Base-by-base conservation (phyloP, 139 green algal genomes). In the Pleodorina starrii region DNA sequence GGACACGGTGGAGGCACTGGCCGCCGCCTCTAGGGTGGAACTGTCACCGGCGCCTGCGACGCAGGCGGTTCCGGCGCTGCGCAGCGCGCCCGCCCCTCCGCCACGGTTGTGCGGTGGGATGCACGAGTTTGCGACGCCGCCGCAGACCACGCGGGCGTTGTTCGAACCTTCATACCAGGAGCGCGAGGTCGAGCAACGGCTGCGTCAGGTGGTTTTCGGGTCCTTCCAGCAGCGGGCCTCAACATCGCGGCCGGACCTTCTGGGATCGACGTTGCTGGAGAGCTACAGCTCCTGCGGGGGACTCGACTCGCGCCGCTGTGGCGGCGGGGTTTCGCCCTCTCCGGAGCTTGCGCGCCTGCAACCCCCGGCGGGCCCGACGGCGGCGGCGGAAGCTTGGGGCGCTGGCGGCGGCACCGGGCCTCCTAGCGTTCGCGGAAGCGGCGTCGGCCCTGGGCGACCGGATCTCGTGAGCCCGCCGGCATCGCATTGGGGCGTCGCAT, bases 161-260 rank as follows among this genome's bases (percentile, higher is more conserved):
- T 86, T 86, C 27, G 80, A 73, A 35, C 5, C n/a, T 29, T 75
- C 59, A 1, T 76, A 76, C 59, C 16, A 43, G 11, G 50, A 86
- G 80, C 80, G 80, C 16, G 59, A 86, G 2, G 21, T 86, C 43
- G 80, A 86, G 80, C 40, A 19, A 57, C 57, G 80, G 16, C 80
- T 86, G 10, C 80, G 80, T 9, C 59, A 76, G 38, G 59, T 44
- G 27, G 59, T 86, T 6, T 86, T 76, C 43, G 59, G 80, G 51
- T 44, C 46, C 4, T 14, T 36, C 42, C 1, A 57, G 16, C 40
- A 59, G 42, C 40, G 27, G 23, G 23, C 42, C 16, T 38, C n/a
- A 32, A 21, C 21, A 38, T 32, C 35, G 35, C 14, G 7, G 42
- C 23, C 43, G 23, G 25, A n/a, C n/a, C n/a, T n/a, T n/a, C n/a